Conservation (phyloP, 202 grass and related monocot genomes). For the Cymbopogon flexuosus region DNA sequence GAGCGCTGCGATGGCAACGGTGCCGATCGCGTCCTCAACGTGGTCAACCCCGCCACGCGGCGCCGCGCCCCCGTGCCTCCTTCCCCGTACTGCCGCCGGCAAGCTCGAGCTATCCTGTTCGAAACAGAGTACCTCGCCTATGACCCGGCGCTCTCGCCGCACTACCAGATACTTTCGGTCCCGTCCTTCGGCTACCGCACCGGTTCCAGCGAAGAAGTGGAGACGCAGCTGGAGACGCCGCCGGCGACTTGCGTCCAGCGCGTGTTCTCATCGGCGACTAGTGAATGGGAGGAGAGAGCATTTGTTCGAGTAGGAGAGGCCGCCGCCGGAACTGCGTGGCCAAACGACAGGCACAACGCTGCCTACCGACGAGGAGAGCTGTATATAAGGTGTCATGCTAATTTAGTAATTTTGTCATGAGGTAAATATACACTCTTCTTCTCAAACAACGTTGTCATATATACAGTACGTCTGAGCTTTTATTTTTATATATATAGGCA, state of each 20-base stretch:
- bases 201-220: background rate
- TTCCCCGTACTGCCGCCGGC: no score
- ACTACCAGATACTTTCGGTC: no score
- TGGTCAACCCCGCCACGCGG: no score
- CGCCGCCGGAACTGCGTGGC: background rate
- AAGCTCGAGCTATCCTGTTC: no score
- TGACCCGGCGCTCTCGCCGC: no score
- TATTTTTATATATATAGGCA: no score
- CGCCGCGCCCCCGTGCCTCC: no score
- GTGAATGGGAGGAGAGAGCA: background rate
- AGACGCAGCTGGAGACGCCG: background rate
- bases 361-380: background rate
- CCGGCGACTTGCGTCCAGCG: background rate
- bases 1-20: no score
- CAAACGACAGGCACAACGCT: background rate
- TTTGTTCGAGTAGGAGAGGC: background rate
- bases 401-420: constrained; percentile 5
- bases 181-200: no score
- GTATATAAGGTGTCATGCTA: background rate
- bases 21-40: no score
- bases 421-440: background rate
- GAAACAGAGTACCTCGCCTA: no score
- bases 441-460: background rate
- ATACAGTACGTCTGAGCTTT: no score
- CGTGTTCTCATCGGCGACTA: background rate